These are phyloP conservation scores for Gymnopus androsaceus DNA, from an alignment of 1,284 basidiomycete genomes.

Conservation along the genomic window DNA sequence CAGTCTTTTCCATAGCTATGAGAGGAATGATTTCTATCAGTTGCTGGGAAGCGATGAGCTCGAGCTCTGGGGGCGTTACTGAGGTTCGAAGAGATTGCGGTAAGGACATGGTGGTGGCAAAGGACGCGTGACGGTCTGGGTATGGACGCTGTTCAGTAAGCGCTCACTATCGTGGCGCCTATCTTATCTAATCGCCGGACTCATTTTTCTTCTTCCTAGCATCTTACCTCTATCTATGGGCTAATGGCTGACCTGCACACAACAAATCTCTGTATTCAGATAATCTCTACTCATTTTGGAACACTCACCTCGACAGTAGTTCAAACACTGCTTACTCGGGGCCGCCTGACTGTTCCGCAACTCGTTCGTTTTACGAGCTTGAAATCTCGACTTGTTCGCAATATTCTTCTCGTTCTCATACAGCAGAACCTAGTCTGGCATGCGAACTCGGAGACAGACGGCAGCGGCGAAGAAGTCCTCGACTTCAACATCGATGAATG, in stretches of 20 bases:
- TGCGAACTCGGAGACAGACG: constrained; percentile 65
- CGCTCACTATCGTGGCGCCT: too few species aligned
- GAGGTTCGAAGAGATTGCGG: constrained; percentile 61
- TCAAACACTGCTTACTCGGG: constrained; percentile 70
- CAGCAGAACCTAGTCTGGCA: constrained; percentile 94
- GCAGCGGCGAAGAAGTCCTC: constrained; percentile 63
- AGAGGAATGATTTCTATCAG: constrained; percentile 82
- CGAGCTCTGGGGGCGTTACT: constrained; percentile 78
- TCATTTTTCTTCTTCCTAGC: background rate
- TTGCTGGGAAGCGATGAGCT: constrained; percentile 83
- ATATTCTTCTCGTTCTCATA: constrained; percentile 79
- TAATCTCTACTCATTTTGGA: constrained; percentile 17
- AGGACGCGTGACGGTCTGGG: too few species aligned
- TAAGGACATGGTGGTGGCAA: constrained; percentile 57
- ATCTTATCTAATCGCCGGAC: background rate
- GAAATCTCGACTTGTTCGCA: constrained; percentile 69
- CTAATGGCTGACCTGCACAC: constrained; percentile 11
- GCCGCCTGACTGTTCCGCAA: constrained; percentile 75
- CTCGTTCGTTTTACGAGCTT: constrained; percentile 70
- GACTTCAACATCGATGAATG: constrained; percentile 83
- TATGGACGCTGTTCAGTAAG: too few species aligned
- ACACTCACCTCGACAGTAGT: constrained; percentile 16
- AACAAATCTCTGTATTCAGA: constrained; percentile 14
- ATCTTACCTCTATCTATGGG: background rate
- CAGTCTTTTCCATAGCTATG: constrained; percentile 85